Percentiles rank a stretch among this genome's conserved stretches.
phyloP scores from a whole-genome alignment of 805 yeast genomes.

The Saturnispora halmiae region DNA sequence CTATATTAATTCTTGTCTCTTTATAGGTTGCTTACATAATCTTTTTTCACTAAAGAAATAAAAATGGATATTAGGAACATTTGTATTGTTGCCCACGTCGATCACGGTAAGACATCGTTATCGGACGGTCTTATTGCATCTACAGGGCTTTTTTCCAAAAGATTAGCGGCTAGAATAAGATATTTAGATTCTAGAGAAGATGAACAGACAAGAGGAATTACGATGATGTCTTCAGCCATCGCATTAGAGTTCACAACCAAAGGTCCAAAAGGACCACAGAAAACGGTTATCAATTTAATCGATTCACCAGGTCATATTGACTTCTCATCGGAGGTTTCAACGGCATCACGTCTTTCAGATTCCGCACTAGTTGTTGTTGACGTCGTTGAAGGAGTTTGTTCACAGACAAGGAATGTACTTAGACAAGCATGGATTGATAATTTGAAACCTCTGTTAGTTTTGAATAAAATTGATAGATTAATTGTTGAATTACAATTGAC shows the following conservation, averaged over 20 bases:
- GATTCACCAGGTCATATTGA: slow-evolving; percentile 99
- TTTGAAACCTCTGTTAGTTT: slow-evolving; percentile 74
- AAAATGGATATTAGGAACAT: slow-evolving; percentile 71
- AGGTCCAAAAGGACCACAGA: slow-evolving; percentile 23
- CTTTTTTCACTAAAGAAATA: no score
- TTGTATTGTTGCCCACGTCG: slow-evolving; percentile 95
- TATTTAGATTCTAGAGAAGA: slow-evolving; percentile 91
- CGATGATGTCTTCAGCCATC: slow-evolving; percentile 96
- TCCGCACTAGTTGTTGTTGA: slow-evolving; percentile 94
- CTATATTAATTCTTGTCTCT: background rate
- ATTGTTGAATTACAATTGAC: slow-evolving; percentile 73
- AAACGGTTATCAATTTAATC: slow-evolving; percentile 63
- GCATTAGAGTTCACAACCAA: slow-evolving; percentile 80
- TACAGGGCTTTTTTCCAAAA: slow-evolving; percentile 90
- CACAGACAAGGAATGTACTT: slow-evolving; percentile 90
- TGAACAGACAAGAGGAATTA: slow-evolving; percentile 92
- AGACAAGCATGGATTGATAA: slow-evolving; percentile 95
- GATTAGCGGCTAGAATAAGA: slow-evolving; percentile 91
- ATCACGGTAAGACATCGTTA: slow-evolving; percentile 94
- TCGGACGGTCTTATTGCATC: slow-evolving; percentile 90
- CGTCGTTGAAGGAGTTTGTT: slow-evolving; percentile 96
- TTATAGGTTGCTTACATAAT: background rate
- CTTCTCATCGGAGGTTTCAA: slow-evolving; percentile 90
- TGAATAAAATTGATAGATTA: slow-evolving; percentile 86
- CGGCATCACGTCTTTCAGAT: slow-evolving; percentile 92